Conservation (phyloP, 768 basidiomycete species). For the Hortiboletus flavorubellus region DNA sequence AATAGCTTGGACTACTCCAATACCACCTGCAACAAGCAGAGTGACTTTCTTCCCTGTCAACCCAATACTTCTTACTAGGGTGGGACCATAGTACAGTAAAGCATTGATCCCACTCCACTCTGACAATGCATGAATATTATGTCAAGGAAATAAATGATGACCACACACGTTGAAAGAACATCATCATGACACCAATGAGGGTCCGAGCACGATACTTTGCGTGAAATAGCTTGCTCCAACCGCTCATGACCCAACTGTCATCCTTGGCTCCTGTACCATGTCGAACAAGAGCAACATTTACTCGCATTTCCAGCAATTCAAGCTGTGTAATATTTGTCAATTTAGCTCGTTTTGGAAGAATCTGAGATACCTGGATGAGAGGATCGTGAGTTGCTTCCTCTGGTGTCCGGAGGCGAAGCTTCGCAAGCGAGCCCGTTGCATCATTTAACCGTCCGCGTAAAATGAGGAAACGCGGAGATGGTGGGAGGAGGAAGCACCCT, state of each 20-base stretch:
- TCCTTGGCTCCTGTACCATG: slow-evolving; percentile 28
- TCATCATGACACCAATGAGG: slow-evolving; percentile 65
- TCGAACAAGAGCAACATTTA: slow-evolving; percentile 54
- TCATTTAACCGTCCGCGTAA: slow-evolving; percentile 52
- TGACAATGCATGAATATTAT: slow-evolving; percentile 25
- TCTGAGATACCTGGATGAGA: slow-evolving; percentile 42
- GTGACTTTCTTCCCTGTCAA: slow-evolving; percentile 55
- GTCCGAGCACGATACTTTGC: slow-evolving; percentile 58
- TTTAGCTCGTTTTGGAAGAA: background rate
- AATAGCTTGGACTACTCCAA: slow-evolving; percentile 75
- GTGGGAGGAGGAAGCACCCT: slow-evolving; percentile 51
- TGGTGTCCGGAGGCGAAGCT: slow-evolving; percentile 42
- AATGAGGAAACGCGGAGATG: slow-evolving; percentile 47
- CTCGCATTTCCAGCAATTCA: slow-evolving; percentile 75
- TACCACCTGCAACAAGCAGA: slow-evolving; percentile 71
- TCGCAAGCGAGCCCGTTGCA: slow-evolving; percentile 55
- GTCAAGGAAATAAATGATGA: background rate
- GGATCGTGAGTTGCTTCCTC: slow-evolving; percentile 50
- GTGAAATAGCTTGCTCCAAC: slow-evolving; percentile 58
- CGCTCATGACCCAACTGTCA: slow-evolving; percentile 15
- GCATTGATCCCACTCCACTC: slow-evolving; percentile 91
- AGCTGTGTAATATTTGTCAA: slow-evolving; percentile 39
- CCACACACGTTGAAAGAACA: slow-evolving; percentile 78
- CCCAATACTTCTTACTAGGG: slow-evolving; percentile 62
- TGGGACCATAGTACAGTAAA: slow-evolving; percentile 78